Evolutionary conservation across 768 basidiomycete genomes (phyloP), one percentile per base, ranked within the genome.

Genomic region (Tricholoma matsutake): DNA sequence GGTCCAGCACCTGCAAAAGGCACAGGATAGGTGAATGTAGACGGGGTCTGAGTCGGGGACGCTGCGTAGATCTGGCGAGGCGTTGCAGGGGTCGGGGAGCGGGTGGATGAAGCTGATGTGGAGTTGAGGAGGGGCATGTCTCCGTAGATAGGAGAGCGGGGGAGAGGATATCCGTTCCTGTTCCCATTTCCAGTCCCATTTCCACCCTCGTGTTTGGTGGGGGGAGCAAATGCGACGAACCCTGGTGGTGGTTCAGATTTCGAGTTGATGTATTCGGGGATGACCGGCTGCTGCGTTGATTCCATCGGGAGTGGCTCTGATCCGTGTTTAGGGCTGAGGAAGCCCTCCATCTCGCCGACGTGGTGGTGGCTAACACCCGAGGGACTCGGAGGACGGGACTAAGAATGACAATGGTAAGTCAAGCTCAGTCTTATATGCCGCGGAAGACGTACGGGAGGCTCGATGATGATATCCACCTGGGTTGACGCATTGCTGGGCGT

Each of bases 401-500:
- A 16, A 18, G 20, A 6, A 7, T 20, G 14, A 1, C 9, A 31
- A 31, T 29, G 14, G n/a, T 57, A 11, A 45, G 14, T 16, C 14
- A 16, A 39, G 16, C 3, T 39, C 14, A 39, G 37, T 5, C 14
- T 39, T 16, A 39, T 39, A 39, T 37, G 10, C 10, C 10, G 37
- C 16, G 45, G 11, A 13, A 41, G 18, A 60, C 63, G 31, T 53
- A 62, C 66, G 11, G 67, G 67, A 55, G 64, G 61, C 55, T 59
- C 51, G 11, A 67, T 56, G 7, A 35, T 57, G 14, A 67, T 65
- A 9, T 20, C 13, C 8, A 65, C 56, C 1, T 61, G 61, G 13
- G 63, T 63, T 8, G 54, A 59, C 35, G 59, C 55, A 4, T 51
- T 52, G 31, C 63, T 63, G 18, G 63, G 58, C 25, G 54, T 56